These are phyloP conservation scores for Saprolegnia diclina DNA, from an alignment of 352 stramenopile species.

Conservation along the genomic window DNA sequence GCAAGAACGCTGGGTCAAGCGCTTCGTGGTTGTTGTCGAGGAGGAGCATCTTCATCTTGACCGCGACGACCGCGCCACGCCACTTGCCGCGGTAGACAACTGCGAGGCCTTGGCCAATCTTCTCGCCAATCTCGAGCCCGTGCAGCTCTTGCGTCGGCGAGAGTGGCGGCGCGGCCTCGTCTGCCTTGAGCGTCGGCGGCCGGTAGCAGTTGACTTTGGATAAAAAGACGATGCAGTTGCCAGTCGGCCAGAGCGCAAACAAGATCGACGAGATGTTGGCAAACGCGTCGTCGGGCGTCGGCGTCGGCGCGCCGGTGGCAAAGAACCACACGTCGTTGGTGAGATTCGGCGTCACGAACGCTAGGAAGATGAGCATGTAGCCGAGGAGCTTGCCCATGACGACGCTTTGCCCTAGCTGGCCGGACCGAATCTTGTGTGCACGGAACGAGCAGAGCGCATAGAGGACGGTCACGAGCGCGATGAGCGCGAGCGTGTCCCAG, in stretches of 20 bases:
- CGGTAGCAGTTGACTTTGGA: constrained; percentile 29
- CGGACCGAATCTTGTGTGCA: constrained; percentile 41
- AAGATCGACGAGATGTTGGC: constrained; percentile 42
- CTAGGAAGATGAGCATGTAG: constrained; percentile 69
- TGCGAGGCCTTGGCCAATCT: constrained; percentile 78
- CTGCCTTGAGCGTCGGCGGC: background rate
- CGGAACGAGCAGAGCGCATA: constrained; percentile 53
- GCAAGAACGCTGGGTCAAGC: constrained; percentile 56
- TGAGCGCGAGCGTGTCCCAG: constrained; percentile 59
- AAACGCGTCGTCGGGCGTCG: constrained; percentile 39
- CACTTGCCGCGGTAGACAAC: constrained; percentile 95
- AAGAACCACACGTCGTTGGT: constrained; percentile 42
- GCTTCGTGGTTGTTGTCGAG: constrained; percentile 51
- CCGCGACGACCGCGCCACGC: constrained; percentile 92
- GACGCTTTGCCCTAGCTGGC: constrained; percentile 40
- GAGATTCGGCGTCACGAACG: constrained; percentile 67
- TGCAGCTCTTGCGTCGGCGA: constrained; percentile 69
- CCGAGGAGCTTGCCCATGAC: constrained; percentile 72
- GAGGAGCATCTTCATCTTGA: constrained; percentile 89
- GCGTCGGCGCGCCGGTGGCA: constrained; percentile 29
- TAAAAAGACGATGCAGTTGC: constrained; percentile 64
- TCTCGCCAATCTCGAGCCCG: constrained; percentile 71
- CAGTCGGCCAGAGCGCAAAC: constrained; percentile 70
- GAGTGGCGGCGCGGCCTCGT: constrained; percentile 35
- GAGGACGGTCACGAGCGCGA: constrained; percentile 54